A percentile compares a stretch with the other conserved stretches of the same genome.
Conservation (phyloP, 2,329 filamentous ascomycete species). For the Trichoderma gracile region DNA sequence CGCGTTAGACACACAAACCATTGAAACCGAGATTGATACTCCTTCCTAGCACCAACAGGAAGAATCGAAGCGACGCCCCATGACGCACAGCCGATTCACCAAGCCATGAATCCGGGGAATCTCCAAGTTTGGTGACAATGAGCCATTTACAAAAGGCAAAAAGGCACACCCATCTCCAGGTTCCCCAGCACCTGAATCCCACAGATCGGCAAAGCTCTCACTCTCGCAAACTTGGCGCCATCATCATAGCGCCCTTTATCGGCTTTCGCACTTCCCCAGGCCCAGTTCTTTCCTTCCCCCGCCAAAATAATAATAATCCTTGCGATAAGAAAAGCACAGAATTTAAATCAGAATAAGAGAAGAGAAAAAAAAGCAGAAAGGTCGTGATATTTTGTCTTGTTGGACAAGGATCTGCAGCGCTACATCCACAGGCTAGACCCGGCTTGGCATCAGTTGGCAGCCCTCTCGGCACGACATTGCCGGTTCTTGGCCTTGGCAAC, state of each 20-base stretch:
- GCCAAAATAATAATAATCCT: neutral
- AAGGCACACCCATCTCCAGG: neutral
- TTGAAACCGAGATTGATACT: too few species aligned
- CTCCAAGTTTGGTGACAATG: neutral
- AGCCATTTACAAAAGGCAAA: neutral
- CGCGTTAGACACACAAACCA: too few species aligned
- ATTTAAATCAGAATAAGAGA: neutral
- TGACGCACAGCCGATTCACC: neutral
- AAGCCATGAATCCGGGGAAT: neutral
- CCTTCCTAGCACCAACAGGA: too few species aligned
- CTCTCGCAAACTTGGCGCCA: neutral
- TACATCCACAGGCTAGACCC: neutral
- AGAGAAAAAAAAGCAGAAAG: too few species aligned
- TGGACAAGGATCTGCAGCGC: slow-evolving; percentile 9
- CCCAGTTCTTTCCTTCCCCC: neutral
- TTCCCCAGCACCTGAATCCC: neutral
- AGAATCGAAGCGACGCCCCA: neutral
- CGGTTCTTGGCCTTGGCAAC: slow-evolving; percentile 1
- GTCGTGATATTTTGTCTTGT: neutral
- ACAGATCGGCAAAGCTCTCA: neutral
- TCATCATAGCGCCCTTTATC: neutral
- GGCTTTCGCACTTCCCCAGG: neutral
- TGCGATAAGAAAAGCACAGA: neutral
- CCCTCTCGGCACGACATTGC: slow-evolving; percentile 13
- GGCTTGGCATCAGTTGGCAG: neutral